These are phyloP conservation scores for Schizonepeta tenuifolia DNA, from an alignment of 257 asterid species.

Conservation along the genomic window DNA sequence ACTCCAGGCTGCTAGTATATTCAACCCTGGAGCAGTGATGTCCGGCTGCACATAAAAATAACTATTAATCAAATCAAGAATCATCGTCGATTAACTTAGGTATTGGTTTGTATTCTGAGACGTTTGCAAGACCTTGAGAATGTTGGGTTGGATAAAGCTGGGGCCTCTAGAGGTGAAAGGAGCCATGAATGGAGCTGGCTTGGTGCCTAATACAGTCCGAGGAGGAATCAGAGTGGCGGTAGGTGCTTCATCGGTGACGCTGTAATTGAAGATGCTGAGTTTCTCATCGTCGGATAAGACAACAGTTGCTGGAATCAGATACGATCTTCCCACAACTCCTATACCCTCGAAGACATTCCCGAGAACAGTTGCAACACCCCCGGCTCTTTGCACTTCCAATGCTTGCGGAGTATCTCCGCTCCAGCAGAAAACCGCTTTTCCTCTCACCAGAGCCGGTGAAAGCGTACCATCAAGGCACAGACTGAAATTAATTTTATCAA, in stretches of 20 bases:
- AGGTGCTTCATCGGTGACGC: conserved; percentile 14
- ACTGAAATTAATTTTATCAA: not conserved
- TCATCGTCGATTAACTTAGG: not conserved
- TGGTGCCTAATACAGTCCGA: conserved; percentile 30
- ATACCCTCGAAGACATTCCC: not conserved
- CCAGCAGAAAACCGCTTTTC: not conserved
- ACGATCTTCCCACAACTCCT: not conserved
- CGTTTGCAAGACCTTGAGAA: conserved; percentile 44
- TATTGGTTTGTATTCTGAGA: not conserved
- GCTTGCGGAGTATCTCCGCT: not conserved
- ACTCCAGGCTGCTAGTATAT: conserved; percentile 72
- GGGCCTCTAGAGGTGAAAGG: conserved; percentile 46
- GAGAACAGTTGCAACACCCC: not conserved
- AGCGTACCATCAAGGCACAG: not conserved
- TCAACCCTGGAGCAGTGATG: conserved; percentile 71
- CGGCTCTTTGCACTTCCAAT: not conserved
- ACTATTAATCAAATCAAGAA: not conserved
- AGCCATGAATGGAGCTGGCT: conserved; percentile 54
- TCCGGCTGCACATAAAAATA: conserved; percentile 50
- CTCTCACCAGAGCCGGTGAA: not conserved
- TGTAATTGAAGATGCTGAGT: not conserved
- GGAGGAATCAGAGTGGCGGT: conserved; percentile 38
- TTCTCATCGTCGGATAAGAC: not conserved
- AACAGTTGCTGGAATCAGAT: not conserved
- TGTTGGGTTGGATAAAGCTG: conserved; percentile 36